Percentiles rank a stretch among this genome's conserved stretches.
These are phyloP conservation scores for Pythium brassicae DNA, from an alignment of 352 stramenopile species.

Conservation along the genomic window DNA sequence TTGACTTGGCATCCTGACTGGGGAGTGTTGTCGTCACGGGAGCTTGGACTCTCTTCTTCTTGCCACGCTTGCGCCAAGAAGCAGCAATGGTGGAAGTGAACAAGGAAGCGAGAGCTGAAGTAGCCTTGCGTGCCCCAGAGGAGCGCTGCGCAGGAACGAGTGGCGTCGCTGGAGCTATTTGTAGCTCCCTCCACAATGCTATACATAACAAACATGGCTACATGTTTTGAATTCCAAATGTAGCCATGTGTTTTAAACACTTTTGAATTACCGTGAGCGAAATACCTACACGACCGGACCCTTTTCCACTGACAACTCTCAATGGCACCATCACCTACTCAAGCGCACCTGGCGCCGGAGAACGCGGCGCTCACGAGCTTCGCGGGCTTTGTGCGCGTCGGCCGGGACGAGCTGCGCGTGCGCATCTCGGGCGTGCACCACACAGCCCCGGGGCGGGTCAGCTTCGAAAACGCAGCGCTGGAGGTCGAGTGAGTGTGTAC, in stretches of 20 bases:
- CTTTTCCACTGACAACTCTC: no score
- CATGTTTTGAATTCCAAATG: no score
- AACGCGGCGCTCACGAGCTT: conserved; percentile 35
- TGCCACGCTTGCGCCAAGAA: no score
- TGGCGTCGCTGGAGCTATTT: neutral
- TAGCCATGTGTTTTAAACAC: no score
- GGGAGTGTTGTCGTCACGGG: neutral
- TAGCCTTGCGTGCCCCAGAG: neutral
- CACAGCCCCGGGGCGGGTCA: conserved; percentile 10
- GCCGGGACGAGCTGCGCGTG: conserved; percentile 43
- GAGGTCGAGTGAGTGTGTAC: conserved; percentile 39
- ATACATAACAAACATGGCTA: no score
- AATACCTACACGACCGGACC: no score
- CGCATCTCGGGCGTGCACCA: conserved; percentile 35
- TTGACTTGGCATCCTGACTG: conserved; percentile 43
- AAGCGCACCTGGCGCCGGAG: conserved; percentile 34
- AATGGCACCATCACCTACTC: neutral
- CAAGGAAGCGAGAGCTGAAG: neutral
- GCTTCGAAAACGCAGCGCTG: conserved; percentile 37
- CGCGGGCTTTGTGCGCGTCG: conserved; percentile 51
- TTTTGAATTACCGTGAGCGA: no score
- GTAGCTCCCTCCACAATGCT: no score
- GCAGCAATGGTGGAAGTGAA: neutral
- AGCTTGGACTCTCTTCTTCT: neutral
- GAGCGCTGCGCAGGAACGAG: neutral